Conservation (phyloP, 2,329 filamentous ascomycete genomes). For the Neonectria punicea region DNA sequence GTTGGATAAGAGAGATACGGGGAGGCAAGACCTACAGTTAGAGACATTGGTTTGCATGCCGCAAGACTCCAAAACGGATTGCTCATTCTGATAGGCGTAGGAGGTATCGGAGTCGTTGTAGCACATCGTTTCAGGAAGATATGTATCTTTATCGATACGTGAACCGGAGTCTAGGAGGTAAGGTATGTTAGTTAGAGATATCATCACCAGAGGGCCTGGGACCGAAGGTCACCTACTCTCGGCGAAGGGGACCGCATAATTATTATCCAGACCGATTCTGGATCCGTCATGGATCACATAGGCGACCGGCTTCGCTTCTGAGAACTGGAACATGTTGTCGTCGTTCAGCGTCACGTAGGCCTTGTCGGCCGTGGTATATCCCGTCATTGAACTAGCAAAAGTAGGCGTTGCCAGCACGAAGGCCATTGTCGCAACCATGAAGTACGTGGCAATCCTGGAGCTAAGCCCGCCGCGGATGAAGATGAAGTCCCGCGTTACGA, state of each 20-base stretch:
- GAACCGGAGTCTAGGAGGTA: not conserved
- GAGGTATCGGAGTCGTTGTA: not conserved
- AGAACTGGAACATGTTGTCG: not conserved
- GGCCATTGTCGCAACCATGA: not conserved
- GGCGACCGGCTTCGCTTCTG: accelerated
- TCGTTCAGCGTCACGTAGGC: not conserved
- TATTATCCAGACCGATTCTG: not conserved
- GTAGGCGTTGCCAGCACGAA: constrained; percentile 21
- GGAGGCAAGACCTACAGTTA: not conserved
- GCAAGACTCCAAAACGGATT: not conserved
- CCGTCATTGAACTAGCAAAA: constrained; percentile 21
- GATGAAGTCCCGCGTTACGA: not conserved
- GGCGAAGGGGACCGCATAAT: not conserved
- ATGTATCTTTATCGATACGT: not conserved
- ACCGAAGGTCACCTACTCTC: not conserved
- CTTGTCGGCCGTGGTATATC: constrained; percentile 11
- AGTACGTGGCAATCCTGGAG: constrained; percentile 7
- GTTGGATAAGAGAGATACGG: not conserved
- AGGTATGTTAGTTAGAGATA: not conserved
- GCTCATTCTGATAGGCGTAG: not conserved
- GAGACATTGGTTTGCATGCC: not conserved
- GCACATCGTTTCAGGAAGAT: not conserved
- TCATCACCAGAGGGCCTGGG: not conserved
- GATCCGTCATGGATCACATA: constrained; percentile 18
- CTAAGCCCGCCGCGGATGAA: not conserved